Evolutionary conservation across 306 rosid genomes (phyloP), one percentile per base, ranked within the genome.

Genomic region (Sophora flavescens): DNA sequence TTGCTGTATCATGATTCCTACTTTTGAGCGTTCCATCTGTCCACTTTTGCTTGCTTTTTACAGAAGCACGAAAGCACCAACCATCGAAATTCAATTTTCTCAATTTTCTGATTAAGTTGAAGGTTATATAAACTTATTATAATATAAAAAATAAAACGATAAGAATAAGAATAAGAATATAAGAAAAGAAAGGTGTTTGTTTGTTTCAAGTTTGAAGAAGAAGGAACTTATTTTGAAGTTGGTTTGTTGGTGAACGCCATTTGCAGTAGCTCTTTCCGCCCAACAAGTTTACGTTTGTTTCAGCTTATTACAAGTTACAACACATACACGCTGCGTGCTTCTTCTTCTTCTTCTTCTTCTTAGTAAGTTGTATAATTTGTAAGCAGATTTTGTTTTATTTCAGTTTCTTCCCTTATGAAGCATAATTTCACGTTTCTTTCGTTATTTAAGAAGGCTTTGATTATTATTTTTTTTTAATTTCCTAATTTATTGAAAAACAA

Each of bases 361-460:
- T 54, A 42, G 85, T 82, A 42, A 77, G 64, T 69, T 76, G 45
- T 14, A 12, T 7, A 28, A 17, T 53, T 79, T 71, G 28, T 52
- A 3, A 54, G 15, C 3, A 2, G 1, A 12, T 35, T 73, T 64
- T 73, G 10, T 73, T 32, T 42, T 28, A 44, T 63, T 54, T 52
- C 14, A 10, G 32, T 2, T 79, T 79, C 39, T 33, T 57, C 22
- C 22, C 22, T 22, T 22, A 22, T 22, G 1, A 22, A 22, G 22
- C 22, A 22, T 22, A 22, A 22, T 22, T 22, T 22, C 22, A 15
- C 6, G 52, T 28, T 67, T 39, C 6, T 28, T 74, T 74, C 69
- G 36, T 80, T 67, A 50, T 50, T 68, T 74, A 16, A 9, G 59
- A 26, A 11, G 60, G 7, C 50, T 74, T 39, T 41, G 48, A 48